Conservation (phyloP, 1,139 yeast genomes). For the Saccharomyces pastorianus region DNA sequence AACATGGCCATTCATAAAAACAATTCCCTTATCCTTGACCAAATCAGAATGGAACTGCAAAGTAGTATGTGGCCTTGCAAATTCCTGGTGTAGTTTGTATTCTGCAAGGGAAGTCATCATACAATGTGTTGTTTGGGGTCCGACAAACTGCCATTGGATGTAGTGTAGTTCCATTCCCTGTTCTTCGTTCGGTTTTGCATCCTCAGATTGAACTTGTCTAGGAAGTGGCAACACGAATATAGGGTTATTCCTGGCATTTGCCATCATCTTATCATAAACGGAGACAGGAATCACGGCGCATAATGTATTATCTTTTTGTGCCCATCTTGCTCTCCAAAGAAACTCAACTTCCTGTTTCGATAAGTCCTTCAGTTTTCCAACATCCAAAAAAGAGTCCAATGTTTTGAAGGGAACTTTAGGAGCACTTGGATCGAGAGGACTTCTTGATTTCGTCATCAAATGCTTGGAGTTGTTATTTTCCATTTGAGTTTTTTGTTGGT, state of each 20-base stretch:
- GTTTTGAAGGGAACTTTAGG: slow-evolving; percentile 59
- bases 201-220: slow-evolving; percentile 29
- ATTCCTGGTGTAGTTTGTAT: slow-evolving; percentile 83
- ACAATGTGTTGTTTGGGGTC: slow-evolving; percentile 78
- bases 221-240: slow-evolving; percentile 68
- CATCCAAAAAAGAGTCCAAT: slow-evolving; percentile 59
- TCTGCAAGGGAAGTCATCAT: slow-evolving; percentile 89
- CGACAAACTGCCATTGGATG: slow-evolving; percentile 90
- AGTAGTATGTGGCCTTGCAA: slow-evolving; percentile 91
- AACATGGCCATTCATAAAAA: slow-evolving; percentile 80
- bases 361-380: slow-evolving; percentile 53
- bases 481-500: slow-evolving; percentile 27
- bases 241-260: slow-evolving; percentile 67
- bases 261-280: slow-evolving; percentile 53
- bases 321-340: slow-evolving; percentile 86
- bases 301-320: slow-evolving; percentile 48
- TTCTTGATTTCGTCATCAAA: slow-evolving; percentile 30
- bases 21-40: slow-evolving; percentile 50
- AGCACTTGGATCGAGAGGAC: slow-evolving; percentile 41
- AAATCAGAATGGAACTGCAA: slow-evolving; percentile 81
- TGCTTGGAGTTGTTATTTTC: not conserved
- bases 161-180: slow-evolving; percentile 65
- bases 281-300: slow-evolving; percentile 54
- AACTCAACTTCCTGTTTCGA: slow-evolving; percentile 61
- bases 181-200: slow-evolving; percentile 4